phyloP scores from a whole-genome alignment of 108 stramenopile species.

The Nannochloropsis salina region DNA sequence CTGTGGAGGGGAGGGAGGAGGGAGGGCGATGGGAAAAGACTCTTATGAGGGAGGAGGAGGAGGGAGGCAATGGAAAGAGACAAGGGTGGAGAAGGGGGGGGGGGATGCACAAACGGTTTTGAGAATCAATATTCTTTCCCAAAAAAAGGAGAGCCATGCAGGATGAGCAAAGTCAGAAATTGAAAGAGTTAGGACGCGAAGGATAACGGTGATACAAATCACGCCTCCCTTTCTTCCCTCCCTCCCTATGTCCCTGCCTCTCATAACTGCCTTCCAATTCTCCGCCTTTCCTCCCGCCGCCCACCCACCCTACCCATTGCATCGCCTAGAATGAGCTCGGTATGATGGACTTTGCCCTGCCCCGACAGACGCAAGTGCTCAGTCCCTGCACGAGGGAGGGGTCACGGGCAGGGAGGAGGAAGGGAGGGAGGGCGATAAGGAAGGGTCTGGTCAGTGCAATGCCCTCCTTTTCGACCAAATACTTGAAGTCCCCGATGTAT shows the following conservation, averaged over 20 bases:
- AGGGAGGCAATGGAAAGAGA: not conserved
- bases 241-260: no score
- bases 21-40: not conserved
- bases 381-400: not conserved
- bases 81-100: not conserved
- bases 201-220: no score
- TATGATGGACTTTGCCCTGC: not conserved
- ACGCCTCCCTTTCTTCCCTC: not conserved
- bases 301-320: not conserved
- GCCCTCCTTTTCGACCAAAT: not conserved
- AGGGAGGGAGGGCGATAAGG: not conserved
- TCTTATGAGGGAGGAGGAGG: not conserved
- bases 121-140: no score
- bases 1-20: not conserved
- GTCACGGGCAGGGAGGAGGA: not conserved
- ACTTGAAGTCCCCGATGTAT: not conserved
- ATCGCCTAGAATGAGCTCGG: not conserved
- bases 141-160: no score
- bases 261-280: no score
- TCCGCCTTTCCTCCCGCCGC: not conserved
- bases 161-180: not conserved
- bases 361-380: not conserved
- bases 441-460: not conserved
- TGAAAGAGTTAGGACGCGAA: no score
- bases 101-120: no score